Conservation (phyloP, 352 stramenopile species). For the Phytophthora meadii region DNA sequence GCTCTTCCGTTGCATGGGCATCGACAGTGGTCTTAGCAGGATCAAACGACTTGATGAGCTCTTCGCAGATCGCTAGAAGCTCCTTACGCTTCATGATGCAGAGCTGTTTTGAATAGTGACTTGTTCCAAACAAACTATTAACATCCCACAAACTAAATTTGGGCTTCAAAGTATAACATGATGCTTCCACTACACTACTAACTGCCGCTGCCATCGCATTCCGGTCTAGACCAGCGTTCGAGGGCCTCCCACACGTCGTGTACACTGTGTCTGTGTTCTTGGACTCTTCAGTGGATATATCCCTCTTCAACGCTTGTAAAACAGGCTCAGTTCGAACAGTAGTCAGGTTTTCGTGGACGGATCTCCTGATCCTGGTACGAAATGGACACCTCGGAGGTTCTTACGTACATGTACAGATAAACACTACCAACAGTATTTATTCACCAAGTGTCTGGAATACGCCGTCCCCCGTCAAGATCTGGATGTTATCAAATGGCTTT, state of each 20-base stretch:
- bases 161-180: no score
- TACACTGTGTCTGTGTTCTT: not conserved
- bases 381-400: conserved; percentile 1
- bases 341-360: not conserved
- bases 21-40: conserved; percentile 78
- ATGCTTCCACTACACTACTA: no score
- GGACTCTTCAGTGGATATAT: not conserved
- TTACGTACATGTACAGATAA: conserved; percentile 1
- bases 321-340: conserved; percentile 5
- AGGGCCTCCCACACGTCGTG: not conserved
- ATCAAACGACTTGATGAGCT: conserved; percentile 82
- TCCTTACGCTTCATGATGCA: conserved; percentile 82
- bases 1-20: conserved; percentile 72
- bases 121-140: no score
- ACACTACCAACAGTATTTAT: conserved; percentile 20
- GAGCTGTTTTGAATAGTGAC: not conserved
- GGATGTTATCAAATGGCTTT: conserved; percentile 17
- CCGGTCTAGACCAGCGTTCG: not conserved
- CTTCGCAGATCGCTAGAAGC: conserved; percentile 67
- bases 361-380: not conserved
- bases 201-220: not conserved
- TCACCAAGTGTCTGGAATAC: conserved; percentile 1
- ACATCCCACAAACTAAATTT: no score
- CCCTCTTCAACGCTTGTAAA: conserved; percentile 3
- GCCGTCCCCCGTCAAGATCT: conserved; percentile 4